phyloP scores from a whole-genome alignment of 2,329 filamentous ascomycete genomes.

The Apiospora sp. region DNA sequence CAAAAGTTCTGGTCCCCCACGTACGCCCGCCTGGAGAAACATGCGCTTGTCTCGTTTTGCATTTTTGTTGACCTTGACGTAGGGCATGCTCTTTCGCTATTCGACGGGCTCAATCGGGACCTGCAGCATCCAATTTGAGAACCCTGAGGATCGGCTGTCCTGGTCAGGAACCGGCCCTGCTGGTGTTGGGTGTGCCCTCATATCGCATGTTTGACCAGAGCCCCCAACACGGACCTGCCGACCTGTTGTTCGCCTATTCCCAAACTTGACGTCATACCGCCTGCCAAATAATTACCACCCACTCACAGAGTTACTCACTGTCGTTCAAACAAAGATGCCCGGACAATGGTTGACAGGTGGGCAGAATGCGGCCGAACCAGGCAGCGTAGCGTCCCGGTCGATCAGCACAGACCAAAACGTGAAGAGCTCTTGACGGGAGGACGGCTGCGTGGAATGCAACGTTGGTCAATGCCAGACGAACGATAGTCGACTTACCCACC shows the following conservation, averaged over 20 bases:
- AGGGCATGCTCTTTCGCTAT: not conserved
- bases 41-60: not conserved
- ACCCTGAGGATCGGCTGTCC: not conserved
- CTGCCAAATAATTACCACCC: not conserved
- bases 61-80: not conserved
- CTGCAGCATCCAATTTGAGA: slow-evolving; percentile 2
- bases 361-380: not conserved
- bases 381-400: slow-evolving; percentile 16
- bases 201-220: slow-evolving; percentile 10
- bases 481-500: not conserved
- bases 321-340: not conserved
- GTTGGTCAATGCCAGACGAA: not conserved
- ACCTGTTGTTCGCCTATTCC: not conserved
- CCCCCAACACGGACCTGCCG: slow-evolving; percentile 1
- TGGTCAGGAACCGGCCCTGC: not conserved
- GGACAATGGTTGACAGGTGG: slow-evolving; percentile 4
- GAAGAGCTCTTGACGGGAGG: slow-evolving; percentile 3
- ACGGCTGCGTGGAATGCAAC: not conserved
- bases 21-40: not conserved
- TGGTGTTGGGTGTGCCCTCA: not conserved
- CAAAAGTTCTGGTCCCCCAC: not conserved
- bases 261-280: slow-evolving; percentile 15
- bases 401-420: slow-evolving; percentile 5
- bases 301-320: not conserved
- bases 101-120: not conserved